Evolutionary conservation across 2,329 filamentous ascomycete genomes (phyloP).

Genomic region (Cytospora piceicola): DNA sequence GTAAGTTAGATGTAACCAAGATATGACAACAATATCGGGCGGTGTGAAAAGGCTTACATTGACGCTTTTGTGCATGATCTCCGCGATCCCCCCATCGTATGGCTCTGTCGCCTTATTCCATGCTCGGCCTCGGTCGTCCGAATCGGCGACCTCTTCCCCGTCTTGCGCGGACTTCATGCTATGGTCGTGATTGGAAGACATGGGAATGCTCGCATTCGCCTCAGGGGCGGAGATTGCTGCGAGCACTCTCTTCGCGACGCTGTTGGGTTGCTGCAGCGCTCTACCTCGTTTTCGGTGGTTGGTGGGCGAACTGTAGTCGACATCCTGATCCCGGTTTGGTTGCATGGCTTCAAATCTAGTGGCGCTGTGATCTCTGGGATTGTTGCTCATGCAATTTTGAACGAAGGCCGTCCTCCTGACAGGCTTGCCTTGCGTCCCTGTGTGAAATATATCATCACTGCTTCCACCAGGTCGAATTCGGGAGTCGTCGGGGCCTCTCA

Average conservation of each 20-base stretch:
- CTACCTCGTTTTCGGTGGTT: neutral
- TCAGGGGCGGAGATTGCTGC: neutral
- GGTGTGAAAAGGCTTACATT: slow-evolving; percentile 14
- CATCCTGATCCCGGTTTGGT: neutral
- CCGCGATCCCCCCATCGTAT: slow-evolving; percentile 13
- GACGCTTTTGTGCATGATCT: slow-evolving; percentile 28
- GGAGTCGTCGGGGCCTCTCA: neutral
- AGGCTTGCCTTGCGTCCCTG: neutral
- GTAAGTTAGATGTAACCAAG: neutral
- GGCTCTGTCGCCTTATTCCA: slow-evolving; percentile 6
- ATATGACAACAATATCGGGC: no score
- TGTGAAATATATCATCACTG: slow-evolving; percentile 18
- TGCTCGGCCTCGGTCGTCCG: neutral
- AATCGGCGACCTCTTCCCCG: neutral
- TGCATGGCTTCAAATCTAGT: neutral
- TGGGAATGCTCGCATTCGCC: neutral
- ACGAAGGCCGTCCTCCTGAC: neutral
- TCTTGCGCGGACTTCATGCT: neutral
- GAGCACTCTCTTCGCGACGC: neutral
- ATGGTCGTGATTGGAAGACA: neutral
- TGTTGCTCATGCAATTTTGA: neutral
- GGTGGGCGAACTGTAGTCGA: neutral
- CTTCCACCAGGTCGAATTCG: neutral
- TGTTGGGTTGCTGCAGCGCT: neutral
- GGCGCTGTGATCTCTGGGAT: neutral